Evolutionary conservation across 164 flowering plant species (phyloP).

Genomic region (Stephania yunnanensis): DNA sequence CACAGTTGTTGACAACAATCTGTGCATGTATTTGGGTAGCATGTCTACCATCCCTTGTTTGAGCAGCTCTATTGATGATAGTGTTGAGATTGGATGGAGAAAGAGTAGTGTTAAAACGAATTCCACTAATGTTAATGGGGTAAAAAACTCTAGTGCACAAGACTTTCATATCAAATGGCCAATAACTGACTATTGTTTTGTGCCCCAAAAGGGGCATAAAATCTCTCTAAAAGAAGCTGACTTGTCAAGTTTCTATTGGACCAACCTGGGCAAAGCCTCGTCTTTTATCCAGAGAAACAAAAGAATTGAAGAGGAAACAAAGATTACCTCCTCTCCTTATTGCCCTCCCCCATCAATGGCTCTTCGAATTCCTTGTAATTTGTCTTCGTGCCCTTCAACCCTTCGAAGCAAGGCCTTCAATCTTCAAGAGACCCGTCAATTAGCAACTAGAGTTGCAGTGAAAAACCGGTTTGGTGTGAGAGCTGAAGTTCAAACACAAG

Average conservation of each 20-base stretch:
- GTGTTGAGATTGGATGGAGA: constrained; percentile 37
- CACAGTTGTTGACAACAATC: constrained; percentile 32
- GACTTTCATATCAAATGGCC: no score
- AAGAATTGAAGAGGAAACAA: not conserved
- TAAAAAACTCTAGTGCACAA: no score
- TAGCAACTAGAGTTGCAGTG: not conserved
- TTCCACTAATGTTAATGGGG: no score
- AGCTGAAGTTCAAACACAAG: constrained; percentile 40
- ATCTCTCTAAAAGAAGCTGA: not conserved
- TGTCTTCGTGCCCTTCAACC: constrained; percentile 5
- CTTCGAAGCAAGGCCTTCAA: not conserved
- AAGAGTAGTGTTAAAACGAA: not conserved
- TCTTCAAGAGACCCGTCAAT: not conserved
- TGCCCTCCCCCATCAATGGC: constrained; percentile 5
- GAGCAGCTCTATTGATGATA: constrained; percentile 32
- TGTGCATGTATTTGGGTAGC: constrained; percentile 61
- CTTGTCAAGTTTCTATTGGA: not conserved
- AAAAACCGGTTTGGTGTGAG: not conserved
- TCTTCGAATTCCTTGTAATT: constrained; percentile 12
- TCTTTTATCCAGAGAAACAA: not conserved
- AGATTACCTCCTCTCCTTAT: not conserved
- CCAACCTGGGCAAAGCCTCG: not conserved
- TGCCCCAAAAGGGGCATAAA: not conserved
- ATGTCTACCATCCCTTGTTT: constrained; percentile 24
- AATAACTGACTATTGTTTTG: no score